phyloP scores from a whole-genome alignment of 108 stramenopile species.

The Nitzschia sp. region DNA sequence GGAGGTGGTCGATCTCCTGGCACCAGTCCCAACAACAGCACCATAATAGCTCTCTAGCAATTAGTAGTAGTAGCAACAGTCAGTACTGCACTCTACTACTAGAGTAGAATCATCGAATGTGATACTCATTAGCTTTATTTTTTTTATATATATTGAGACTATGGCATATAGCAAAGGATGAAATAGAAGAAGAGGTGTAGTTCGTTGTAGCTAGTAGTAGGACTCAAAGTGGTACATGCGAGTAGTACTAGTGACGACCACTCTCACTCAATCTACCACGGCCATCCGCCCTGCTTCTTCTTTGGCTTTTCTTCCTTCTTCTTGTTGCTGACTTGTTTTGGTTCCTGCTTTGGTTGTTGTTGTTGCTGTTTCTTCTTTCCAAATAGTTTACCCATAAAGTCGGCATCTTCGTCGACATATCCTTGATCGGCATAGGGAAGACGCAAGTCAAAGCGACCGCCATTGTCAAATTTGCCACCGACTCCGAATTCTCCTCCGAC shows the following conservation, averaged over 20 bases:
- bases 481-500: conserved; percentile 92
- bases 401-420: conserved; percentile 86
- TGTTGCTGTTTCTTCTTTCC: conserved; percentile 65
- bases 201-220: too few relatives aligned
- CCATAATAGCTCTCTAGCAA: too few relatives aligned
- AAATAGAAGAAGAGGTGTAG: too few relatives aligned
- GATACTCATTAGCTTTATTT: too few relatives aligned
- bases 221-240: too few relatives aligned
- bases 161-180: too few relatives aligned
- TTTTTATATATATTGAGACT: too few relatives aligned
- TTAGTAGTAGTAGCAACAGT: too few relatives aligned
- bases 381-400: conserved; percentile 71
- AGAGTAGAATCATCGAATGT: too few relatives aligned
- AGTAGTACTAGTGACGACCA: too few relatives aligned
- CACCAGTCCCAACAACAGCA: background rate
- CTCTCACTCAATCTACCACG: too few relatives aligned
- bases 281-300: conserved; percentile 45
- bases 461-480: conserved; percentile 94
- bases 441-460: conserved; percentile 92
- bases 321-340: conserved; percentile 12
- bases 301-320: conserved; percentile 15
- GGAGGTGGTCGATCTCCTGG: conserved; percentile 71
- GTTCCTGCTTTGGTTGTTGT: background rate
- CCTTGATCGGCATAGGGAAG: conserved; percentile 95
- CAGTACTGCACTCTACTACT: too few relatives aligned